Evolutionary conservation across 2,329 filamentous ascomycete species (phyloP).

Genomic region (Fusarium haematococcum): DNA sequence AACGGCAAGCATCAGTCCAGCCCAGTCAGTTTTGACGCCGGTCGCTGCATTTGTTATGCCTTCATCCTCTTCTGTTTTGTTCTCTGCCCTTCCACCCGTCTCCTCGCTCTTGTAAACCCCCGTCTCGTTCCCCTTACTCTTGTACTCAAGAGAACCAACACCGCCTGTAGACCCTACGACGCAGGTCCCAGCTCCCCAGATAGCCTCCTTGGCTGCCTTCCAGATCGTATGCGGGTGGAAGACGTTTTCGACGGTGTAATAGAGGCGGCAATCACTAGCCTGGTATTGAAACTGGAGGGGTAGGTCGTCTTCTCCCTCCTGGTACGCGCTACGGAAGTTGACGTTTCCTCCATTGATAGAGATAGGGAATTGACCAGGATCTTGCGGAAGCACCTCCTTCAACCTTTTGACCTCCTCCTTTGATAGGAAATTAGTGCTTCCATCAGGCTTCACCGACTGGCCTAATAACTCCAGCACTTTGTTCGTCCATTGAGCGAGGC

Average conservation of each 20-base stretch:
- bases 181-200: background rate
- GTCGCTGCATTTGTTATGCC: background rate
- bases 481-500: background rate
- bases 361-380: background rate
- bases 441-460: background rate
- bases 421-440: background rate
- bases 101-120: background rate
- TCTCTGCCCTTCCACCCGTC: background rate
- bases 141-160: background rate
- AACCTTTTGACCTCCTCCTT: background rate
- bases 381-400: background rate
- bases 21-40: background rate
- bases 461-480: background rate
- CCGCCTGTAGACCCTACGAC: background rate
- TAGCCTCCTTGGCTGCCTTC: background rate
- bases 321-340: conserved; percentile 15
- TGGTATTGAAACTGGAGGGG: conserved; percentile 30
- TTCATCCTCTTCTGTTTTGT: background rate
- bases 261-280: conserved; percentile 23
- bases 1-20: background rate
- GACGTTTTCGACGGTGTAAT: conserved; percentile 6
- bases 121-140: background rate
- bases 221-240: background rate
- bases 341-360: background rate
- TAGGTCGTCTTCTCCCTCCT: background rate